Conservation (phyloP, 495 filamentous ascomycete genomes). For the Eremomyces bilateralis region DNA sequence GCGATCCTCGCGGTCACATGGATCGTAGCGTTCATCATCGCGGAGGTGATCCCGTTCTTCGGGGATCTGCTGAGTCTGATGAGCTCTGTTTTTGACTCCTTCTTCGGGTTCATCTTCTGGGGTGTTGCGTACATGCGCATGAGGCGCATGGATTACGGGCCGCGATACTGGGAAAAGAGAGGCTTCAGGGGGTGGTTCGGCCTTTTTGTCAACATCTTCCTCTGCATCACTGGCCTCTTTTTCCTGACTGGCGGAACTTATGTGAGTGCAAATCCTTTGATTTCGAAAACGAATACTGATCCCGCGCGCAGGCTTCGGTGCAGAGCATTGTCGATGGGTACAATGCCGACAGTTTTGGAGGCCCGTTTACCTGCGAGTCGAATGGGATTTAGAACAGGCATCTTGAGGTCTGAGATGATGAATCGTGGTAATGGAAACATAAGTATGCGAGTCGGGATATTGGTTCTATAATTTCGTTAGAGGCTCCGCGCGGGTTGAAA, state of each 20-base stretch:
- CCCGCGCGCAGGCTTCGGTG: slow-evolving; percentile 16
- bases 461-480: no score
- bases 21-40: slow-evolving; percentile 62
- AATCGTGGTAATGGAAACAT: no score
- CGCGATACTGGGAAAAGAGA: slow-evolving; percentile 32
- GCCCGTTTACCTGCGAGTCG: slow-evolving; percentile 17
- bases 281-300: neutral
- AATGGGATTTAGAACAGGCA: slow-evolving; percentile 15
- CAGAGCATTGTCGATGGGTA: slow-evolving; percentile 21
- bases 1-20: slow-evolving; percentile 53
- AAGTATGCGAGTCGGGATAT: no score
- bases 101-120: slow-evolving; percentile 93
- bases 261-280: slow-evolving; percentile 25
- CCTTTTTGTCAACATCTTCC: slow-evolving; percentile 38
- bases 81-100: slow-evolving; percentile 79
- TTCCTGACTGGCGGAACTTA: slow-evolving; percentile 66
- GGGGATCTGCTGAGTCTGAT: slow-evolving; percentile 61
- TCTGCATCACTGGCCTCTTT: slow-evolving; percentile 51
- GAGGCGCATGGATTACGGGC: slow-evolving; percentile 44
- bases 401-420: no score
- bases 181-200: slow-evolving; percentile 40
- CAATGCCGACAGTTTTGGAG: slow-evolving; percentile 14
- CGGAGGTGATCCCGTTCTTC: slow-evolving; percentile 83
- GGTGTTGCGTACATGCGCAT: slow-evolving; percentile 71
- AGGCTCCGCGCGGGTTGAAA: no score